Conservation (phyloP, 768 basidiomycete species). For the Coprinopsis sp. region DNA sequence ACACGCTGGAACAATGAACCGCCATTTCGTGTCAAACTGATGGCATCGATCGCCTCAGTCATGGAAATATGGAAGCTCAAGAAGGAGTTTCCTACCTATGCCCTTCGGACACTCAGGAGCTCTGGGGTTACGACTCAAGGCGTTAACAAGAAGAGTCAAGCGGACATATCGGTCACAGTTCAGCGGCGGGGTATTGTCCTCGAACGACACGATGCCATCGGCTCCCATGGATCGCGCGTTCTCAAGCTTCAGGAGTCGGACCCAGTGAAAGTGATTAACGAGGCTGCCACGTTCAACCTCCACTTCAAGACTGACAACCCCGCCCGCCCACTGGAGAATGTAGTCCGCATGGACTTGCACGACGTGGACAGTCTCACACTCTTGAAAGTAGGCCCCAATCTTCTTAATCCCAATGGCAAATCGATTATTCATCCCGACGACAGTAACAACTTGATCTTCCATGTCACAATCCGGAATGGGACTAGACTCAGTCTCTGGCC, state of each 20-base stretch:
- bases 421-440: slow-evolving; percentile 42
- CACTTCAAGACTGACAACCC: slow-evolving; percentile 52
- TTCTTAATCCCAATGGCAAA: slow-evolving; percentile 39
- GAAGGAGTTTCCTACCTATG: slow-evolving; percentile 29
- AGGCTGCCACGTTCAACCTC: slow-evolving; percentile 55
- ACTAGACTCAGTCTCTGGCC: slow-evolving; percentile 56
- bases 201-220: slow-evolving; percentile 41
- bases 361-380: slow-evolving; percentile 40
- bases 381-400: slow-evolving; percentile 40
- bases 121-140: slow-evolving; percentile 42
- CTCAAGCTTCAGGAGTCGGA: slow-evolving; percentile 32
- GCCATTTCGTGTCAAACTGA: slow-evolving; percentile 52
- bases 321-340: slow-evolving; percentile 38
- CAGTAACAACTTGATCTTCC: slow-evolving; percentile 35
- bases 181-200: slow-evolving; percentile 36
- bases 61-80: slow-evolving; percentile 41
- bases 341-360: slow-evolving; percentile 52
- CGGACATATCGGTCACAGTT: slow-evolving; percentile 49
- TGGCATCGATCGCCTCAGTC: slow-evolving; percentile 42
- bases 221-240: slow-evolving; percentile 30
- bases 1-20: slow-evolving; percentile 48
- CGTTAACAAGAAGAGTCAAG: slow-evolving; percentile 38
- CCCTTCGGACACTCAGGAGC: slow-evolving; percentile 28
- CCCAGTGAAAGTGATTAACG: slow-evolving; percentile 41
- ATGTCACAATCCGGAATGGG: slow-evolving; percentile 44